Percentiles rank a stretch among this genome's conserved stretches.
phyloP scores from a whole-genome alignment of 1,284 basidiomycete species.

The Spongiforma sp. region DNA sequence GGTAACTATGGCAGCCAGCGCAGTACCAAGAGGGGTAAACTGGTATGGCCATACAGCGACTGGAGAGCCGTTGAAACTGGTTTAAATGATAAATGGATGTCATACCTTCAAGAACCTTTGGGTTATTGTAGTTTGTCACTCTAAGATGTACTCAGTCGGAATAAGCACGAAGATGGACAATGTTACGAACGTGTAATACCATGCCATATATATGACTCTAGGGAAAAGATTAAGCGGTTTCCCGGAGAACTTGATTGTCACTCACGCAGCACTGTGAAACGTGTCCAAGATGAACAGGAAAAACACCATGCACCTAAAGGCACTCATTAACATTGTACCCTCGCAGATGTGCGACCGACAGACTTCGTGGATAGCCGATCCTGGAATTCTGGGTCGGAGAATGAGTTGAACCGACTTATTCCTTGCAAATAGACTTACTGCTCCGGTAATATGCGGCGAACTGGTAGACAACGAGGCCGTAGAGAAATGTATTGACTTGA shows the following conservation, averaged over 20 bases:
- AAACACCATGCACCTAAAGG: constrained; percentile 1
- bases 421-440: too few species aligned
- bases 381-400: neutral
- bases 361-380: neutral
- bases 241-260: neutral
- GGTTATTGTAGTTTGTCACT: neutral
- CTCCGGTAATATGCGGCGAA: too few species aligned
- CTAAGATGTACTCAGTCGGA: neutral
- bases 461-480: too few species aligned
- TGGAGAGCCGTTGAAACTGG: neutral
- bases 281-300: constrained; percentile 1
- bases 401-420: too few species aligned
- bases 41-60: neutral
- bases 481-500: too few species aligned
- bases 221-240: neutral
- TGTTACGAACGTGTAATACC: constrained; percentile 2
- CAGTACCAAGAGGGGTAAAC: constrained; percentile 4
- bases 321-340: neutral
- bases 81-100: neutral
- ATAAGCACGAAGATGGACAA: neutral
- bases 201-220: constrained; percentile 3
- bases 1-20: constrained; percentile 4
- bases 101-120: neutral
- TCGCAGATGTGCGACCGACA: neutral
- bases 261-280: neutral